phyloP scores from a whole-genome alignment of 1,284 basidiomycete genomes.

The Tetrapyrgos nigripes region DNA sequence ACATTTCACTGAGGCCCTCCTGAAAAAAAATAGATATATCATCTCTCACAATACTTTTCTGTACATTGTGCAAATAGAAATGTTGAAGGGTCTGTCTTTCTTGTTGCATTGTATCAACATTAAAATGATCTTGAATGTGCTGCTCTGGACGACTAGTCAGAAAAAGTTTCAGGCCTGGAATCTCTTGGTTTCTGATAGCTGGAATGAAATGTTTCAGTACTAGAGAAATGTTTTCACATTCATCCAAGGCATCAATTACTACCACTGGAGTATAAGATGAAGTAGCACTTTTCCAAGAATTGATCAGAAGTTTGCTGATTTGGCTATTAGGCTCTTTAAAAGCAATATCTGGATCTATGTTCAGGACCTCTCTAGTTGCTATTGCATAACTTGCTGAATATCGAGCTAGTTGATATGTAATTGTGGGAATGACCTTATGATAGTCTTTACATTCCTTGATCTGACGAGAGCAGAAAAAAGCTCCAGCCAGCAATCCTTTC shows the following conservation, averaged over 20 bases:
- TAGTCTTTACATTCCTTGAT: neutral
- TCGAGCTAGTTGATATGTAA: neutral
- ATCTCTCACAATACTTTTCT: neutral
- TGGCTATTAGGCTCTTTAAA: neutral
- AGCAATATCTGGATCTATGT: neutral
- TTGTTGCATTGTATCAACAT: neutral
- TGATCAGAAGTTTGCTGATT: neutral
- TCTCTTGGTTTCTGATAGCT: neutral
- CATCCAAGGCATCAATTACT: constrained; percentile 1
- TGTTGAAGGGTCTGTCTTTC: neutral
- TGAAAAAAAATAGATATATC: neutral
- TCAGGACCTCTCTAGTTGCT: neutral
- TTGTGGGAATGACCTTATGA: neutral
- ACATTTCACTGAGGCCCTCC: neutral
- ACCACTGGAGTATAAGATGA: neutral
- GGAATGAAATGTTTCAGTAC: neutral
- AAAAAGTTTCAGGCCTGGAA: neutral
- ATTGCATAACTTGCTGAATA: neutral
- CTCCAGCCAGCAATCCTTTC: neutral
- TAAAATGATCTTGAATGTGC: neutral
- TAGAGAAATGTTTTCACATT: neutral
- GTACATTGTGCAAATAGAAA: neutral
- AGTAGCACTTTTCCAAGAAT: neutral
- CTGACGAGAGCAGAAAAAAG: neutral
- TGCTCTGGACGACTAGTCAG: neutral